A percentile compares a stretch with the other conserved stretches of the same genome.
These are phyloP conservation scores for Nakazawaea ishiwadae DNA, from an alignment of 805 yeast species.

Conservation along the genomic window DNA sequence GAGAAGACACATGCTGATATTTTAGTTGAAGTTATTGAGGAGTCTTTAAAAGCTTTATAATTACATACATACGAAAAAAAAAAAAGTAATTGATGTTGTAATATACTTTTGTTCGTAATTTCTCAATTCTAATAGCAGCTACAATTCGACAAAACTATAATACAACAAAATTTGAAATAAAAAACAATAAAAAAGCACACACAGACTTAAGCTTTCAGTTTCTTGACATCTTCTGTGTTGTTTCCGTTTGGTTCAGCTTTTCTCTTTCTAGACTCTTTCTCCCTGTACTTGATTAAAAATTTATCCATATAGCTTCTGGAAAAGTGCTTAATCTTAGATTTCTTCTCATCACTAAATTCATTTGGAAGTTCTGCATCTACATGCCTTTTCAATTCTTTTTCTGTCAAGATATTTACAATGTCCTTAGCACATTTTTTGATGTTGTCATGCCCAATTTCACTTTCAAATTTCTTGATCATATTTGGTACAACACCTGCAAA, in stretches of 20 bases:
- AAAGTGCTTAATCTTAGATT: constrained; percentile 64
- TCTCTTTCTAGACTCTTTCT: constrained; percentile 21
- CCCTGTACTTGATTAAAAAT: constrained; percentile 43
- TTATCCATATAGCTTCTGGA: constrained; percentile 63
- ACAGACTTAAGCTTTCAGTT: too few relatives aligned
- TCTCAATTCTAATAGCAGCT: too few relatives aligned
- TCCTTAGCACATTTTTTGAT: constrained; percentile 78
- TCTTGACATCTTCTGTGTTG: not conserved
- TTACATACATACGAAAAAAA: too few relatives aligned
- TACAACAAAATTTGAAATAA: too few relatives aligned
- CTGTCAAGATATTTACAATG: constrained; percentile 59
- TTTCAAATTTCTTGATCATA: constrained; percentile 59
- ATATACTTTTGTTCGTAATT: too few relatives aligned
- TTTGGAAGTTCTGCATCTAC: constrained; percentile 40
- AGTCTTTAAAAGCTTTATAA: constrained; percentile 11
- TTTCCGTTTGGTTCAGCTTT: not conserved
- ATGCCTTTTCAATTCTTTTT: constrained; percentile 59
- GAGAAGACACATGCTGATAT: constrained; percentile 58
- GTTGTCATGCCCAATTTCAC: constrained; percentile 65
- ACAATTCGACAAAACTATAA: too few relatives aligned
- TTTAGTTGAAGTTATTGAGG: constrained; percentile 35
- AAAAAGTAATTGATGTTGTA: too few relatives aligned
- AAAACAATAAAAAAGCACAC: too few relatives aligned
- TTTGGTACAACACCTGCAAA: constrained; percentile 82
- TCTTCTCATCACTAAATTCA: constrained; percentile 60